These are phyloP conservation scores for Byssochlamys sp. DNA, from an alignment of 2,329 filamentous ascomycete genomes.

Conservation along the genomic window DNA sequence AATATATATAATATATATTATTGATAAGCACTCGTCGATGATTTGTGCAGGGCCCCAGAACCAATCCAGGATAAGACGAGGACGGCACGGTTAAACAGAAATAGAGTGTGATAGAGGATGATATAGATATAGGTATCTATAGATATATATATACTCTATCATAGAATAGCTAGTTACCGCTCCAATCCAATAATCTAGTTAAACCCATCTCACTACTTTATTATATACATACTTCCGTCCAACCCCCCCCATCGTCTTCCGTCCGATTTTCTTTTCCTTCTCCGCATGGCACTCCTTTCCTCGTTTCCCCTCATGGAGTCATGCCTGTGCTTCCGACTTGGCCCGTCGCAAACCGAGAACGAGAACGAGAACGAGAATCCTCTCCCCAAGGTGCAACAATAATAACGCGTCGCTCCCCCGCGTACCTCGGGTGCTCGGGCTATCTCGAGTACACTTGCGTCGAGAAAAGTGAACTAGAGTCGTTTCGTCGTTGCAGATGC, in stretches of 20 bases:
- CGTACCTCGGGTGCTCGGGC: background rate
- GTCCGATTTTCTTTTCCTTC: background rate
- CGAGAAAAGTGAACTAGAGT: too few relatives aligned
- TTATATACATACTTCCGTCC: background rate
- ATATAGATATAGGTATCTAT: too few relatives aligned
- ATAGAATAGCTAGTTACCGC: too few relatives aligned
- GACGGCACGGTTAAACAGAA: background rate
- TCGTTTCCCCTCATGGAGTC: background rate
- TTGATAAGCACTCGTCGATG: background rate
- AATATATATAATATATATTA: background rate
- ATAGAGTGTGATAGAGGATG: background rate
- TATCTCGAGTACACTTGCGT: background rate
- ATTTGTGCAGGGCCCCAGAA: background rate
- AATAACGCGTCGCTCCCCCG: background rate
- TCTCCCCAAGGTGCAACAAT: too few relatives aligned
- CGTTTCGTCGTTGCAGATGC: too few relatives aligned
- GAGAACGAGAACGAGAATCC: background rate
- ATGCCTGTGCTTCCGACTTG: background rate
- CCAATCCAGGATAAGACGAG: background rate
- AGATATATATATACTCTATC: too few relatives aligned
- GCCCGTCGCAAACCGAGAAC: background rate
- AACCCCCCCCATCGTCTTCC: background rate
- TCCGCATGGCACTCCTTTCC: background rate
- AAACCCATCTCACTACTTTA: too few relatives aligned
- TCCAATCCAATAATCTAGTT: too few relatives aligned